Base-by-base conservation (phyloP, 768 basidiomycete genomes). In the Exidia glandulosa region DNA sequence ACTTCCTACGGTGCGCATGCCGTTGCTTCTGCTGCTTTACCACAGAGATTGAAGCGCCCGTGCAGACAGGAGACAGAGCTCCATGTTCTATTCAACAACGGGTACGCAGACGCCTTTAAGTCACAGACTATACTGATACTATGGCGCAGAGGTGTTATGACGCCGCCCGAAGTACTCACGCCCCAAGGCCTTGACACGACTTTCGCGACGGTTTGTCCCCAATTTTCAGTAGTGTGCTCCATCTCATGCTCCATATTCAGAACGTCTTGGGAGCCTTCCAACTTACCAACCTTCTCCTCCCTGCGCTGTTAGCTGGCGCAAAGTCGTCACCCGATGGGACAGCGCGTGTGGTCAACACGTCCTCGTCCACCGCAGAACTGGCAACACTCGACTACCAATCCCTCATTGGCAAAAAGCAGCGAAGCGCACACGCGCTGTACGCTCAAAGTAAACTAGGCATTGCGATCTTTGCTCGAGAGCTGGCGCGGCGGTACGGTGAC, bases 221-320 rank as follows among this genome's bases (percentile, higher is more conserved):
- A 81, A 81, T 77, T 59, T 58, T 68, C 59, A 32, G 23, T 33
- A 25, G 3, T 41, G 37, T 37, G 48, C 48, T 50, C 23, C 36
- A 2, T 2, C 34, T 5, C 16, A 12, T 16, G 27, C 37, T 32
- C 23, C 41, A n/a, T 12, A 23, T 3, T 23, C 23, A 9, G 27
- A 48, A 13, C 13, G 2, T 41, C 16, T 48, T 30, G 19, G 84
- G 86, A 1, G 86, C 82, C 65, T 83, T 78, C 65, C 77, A 81
- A 64, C 76, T 88, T 59, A 86, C 84, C 2, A 71, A 73, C 45
- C 72, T 79, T 16, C 75, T 85, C 47, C 70, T 83, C 27, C 81
- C 82, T 3, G 72, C 72, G 4, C 72, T 82, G 25, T 65, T 75
- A 23, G 70, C 72, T 2, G 76, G 74, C 2, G 75, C 77, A 16